Evolutionary conservation across 768 basidiomycete genomes (phyloP).

Genomic region (Chalciporus sphaerocephalus): DNA sequence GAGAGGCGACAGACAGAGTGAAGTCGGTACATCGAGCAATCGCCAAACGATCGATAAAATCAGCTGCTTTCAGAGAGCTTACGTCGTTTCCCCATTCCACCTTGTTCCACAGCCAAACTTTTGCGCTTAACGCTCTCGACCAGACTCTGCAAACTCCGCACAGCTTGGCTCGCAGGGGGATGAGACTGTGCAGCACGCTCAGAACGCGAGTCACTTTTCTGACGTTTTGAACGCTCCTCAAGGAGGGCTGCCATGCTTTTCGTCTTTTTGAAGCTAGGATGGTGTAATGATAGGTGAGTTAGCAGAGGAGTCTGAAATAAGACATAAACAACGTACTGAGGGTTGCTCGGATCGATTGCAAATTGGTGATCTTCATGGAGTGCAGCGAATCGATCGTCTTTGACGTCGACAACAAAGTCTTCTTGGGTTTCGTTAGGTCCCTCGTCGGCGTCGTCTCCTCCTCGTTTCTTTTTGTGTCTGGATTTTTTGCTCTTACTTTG

Average conservation of each 20-base stretch:
- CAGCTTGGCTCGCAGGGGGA: conserved; percentile 1
- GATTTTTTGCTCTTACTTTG: conserved; percentile 41
- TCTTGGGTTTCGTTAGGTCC: conserved; percentile 68
- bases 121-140: conserved; percentile 89
- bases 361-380: conserved; percentile 88
- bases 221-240: conserved; percentile 73
- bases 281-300: background rate
- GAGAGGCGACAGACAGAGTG: too few relatives aligned
- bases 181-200: background rate
- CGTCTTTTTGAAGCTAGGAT: conserved; percentile 81
- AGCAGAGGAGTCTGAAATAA: background rate
- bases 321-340: conserved; percentile 59
- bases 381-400: conserved; percentile 83
- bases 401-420: conserved; percentile 77
- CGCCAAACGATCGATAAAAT: background rate
- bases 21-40: background rate
- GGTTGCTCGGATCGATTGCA: conserved; percentile 94
- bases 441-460: conserved; percentile 35
- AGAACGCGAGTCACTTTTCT: conserved; percentile 32
- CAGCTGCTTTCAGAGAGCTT: conserved; percentile 25
- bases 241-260: conserved; percentile 84
- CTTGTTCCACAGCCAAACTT: conserved; percentile 34
- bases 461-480: conserved; percentile 24
- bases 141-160: conserved; percentile 53
- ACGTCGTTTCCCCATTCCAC: conserved; percentile 37